These are phyloP conservation scores for Boletellus ananas DNA, from an alignment of 768 basidiomycete genomes.

Conservation along the genomic window DNA sequence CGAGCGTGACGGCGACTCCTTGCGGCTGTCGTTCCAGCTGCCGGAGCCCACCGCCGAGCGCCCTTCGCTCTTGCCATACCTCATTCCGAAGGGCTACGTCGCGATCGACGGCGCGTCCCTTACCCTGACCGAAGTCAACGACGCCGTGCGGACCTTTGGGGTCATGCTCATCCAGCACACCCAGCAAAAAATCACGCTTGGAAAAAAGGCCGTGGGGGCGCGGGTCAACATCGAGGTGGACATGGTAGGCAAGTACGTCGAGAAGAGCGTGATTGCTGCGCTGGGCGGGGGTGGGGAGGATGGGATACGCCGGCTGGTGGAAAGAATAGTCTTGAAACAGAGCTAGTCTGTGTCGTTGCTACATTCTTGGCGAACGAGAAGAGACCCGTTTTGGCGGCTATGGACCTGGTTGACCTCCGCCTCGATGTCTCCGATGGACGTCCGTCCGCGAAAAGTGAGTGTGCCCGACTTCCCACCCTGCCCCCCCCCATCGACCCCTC, in stretches of 20 bases:
- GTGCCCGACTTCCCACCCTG: not conserved
- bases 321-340: conserved; percentile 47
- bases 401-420: conserved; percentile 1
- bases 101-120: conserved; percentile 93
- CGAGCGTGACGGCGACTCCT: conserved; percentile 78
- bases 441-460: conserved; percentile 45
- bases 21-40: conserved; percentile 79
- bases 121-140: conserved; percentile 79
- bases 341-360: not conserved
- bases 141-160: conserved; percentile 59
- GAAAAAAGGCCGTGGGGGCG: conserved; percentile 67
- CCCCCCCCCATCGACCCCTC: conserved; percentile 11
- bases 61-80: conserved; percentile 69
- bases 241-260: conserved; percentile 90
- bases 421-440: conserved; percentile 31
- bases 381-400: not conserved
- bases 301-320: conserved; percentile 47
- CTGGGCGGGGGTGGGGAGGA: conserved; percentile 53
- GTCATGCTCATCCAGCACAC: conserved; percentile 97
- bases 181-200: conserved; percentile 81
- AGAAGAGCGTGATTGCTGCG: conserved; percentile 73
- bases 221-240: conserved; percentile 95
- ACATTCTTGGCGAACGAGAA: conserved; percentile 3
- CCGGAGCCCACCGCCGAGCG: conserved; percentile 52
- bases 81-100: conserved; percentile 93